A percentile compares a stretch with the other conserved stretches of the same genome.
Evolutionary conservation across 495 filamentous ascomycete species (phyloP).

Genomic region (Xylaria nigripes): DNA sequence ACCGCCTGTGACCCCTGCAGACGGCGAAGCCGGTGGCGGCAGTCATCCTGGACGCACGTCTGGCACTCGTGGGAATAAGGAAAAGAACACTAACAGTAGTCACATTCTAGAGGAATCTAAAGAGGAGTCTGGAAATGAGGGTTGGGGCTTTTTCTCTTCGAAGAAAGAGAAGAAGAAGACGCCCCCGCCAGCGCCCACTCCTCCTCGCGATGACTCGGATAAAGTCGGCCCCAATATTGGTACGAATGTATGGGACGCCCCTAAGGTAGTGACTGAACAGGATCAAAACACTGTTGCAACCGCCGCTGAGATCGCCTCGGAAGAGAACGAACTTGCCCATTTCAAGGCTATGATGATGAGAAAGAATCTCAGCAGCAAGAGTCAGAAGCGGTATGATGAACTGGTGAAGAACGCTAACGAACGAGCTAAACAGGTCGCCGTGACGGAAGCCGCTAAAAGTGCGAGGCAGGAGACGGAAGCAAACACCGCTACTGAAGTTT

Average conservation of each 20-base stretch:
- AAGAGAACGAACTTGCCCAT: constrained; percentile 29
- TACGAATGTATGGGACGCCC: constrained; percentile 18
- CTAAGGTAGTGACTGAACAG: constrained; percentile 9
- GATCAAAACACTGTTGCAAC: constrained; percentile 15
- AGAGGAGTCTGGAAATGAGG: constrained; percentile 22
- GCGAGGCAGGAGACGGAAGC: constrained; percentile 19
- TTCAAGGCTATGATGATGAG: constrained; percentile 28
- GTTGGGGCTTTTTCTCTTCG: constrained; percentile 30
- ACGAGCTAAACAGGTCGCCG: constrained; percentile 15
- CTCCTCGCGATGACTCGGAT: constrained; percentile 30
- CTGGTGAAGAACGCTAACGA: constrained; percentile 26
- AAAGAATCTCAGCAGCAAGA: constrained; percentile 21
- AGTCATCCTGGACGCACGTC: constrained; percentile 33
- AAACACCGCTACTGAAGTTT: constrained; percentile 11
- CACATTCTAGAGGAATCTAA: constrained; percentile 41
- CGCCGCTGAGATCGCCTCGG: constrained; percentile 23
- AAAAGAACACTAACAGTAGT: constrained; percentile 16
- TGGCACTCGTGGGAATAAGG: constrained; percentile 26
- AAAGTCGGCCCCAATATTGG: constrained; percentile 13
- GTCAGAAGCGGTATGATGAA: constrained; percentile 28
- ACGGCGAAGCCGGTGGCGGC: constrained; percentile 13
- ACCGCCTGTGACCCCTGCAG: constrained; percentile 12
- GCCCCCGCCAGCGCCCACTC: constrained; percentile 33
- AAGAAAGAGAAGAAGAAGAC: constrained; percentile 36
- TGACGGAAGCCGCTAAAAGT: constrained; percentile 29